phyloP scores from a whole-genome alignment of 2,329 filamentous ascomycete genomes.

The Claviceps digitariae region DNA sequence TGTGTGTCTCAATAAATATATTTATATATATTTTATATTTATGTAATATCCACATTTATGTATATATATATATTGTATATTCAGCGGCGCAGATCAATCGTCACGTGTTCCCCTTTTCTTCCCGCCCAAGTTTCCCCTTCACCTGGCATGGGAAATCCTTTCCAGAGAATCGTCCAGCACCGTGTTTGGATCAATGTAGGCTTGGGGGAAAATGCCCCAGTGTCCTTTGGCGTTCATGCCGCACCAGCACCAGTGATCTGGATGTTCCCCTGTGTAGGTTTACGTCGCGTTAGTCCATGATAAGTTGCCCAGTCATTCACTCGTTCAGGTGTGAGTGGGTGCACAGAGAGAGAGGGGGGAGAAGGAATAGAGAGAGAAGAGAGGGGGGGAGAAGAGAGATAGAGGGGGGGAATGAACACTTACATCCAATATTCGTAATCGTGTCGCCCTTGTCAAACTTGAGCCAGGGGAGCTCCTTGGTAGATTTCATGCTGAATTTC shows the following conservation, averaged over 20 bases:
- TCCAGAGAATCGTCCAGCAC: constrained; percentile 20
- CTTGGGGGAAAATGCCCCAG: constrained; percentile 39
- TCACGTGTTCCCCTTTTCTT: neutral
- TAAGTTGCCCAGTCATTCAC: neutral
- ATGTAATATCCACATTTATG: no score
- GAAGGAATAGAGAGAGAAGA: neutral
- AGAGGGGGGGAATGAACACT: constrained; percentile 14
- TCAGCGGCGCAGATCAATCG: no score
- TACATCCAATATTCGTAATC: constrained; percentile 49
- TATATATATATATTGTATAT: no score
- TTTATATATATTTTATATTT: no score
- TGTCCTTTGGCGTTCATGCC: constrained; percentile 37
- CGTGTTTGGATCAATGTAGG: constrained; percentile 32
- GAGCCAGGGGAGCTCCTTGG: constrained; percentile 34
- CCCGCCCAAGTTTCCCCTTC: neutral
- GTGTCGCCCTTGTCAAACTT: constrained; percentile 53
- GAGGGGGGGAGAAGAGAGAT: neutral
- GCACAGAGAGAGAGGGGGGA: neutral
- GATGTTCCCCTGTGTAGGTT: constrained; percentile 24
- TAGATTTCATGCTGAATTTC: constrained; percentile 36
- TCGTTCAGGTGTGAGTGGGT: neutral
- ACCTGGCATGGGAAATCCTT: neutral
- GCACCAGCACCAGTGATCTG: constrained; percentile 43
- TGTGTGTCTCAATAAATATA: no score
- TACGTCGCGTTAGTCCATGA: constrained; percentile 1